These are phyloP conservation scores for Mucor saturninus DNA, from an alignment of 371 early-diverging fungal genomes.

Conservation along the genomic window DNA sequence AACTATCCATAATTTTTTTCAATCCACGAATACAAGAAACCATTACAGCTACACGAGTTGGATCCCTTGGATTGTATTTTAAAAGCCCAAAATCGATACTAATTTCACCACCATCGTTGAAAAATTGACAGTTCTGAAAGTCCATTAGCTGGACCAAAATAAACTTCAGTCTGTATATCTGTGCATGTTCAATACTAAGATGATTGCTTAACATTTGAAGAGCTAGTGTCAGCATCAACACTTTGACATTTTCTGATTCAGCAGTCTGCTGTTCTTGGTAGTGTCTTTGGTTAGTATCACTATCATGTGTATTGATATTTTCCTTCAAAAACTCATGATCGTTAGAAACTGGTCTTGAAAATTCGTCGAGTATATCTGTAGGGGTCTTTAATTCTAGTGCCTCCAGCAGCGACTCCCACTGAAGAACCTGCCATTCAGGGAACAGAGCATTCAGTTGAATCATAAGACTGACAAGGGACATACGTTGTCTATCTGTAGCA, in stretches of 20 bases:
- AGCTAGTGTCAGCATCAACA: slow-evolving; percentile 51
- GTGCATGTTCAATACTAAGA: slow-evolving; percentile 38
- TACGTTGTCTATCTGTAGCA: slow-evolving; percentile 45
- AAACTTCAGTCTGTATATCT: slow-evolving; percentile 49
- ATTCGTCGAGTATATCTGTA: slow-evolving; percentile 41
- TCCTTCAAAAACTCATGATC: not conserved
- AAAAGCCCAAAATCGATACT: slow-evolving; percentile 45
- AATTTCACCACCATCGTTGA: slow-evolving; percentile 38
- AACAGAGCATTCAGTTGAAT: slow-evolving; percentile 53
- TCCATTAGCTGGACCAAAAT: slow-evolving; percentile 47
- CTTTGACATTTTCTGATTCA: slow-evolving; percentile 48
- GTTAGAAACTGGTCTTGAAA: not conserved
- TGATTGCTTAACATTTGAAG: slow-evolving; percentile 58
- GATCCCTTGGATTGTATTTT: slow-evolving; percentile 38
- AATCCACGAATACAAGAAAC: slow-evolving; percentile 45
- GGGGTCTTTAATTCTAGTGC: slow-evolving; percentile 40
- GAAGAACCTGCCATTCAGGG: slow-evolving; percentile 60
- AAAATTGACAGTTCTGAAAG: slow-evolving; percentile 44
- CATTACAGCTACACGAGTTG: slow-evolving; percentile 42
- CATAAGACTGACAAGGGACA: slow-evolving; percentile 49
- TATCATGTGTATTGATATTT: not conserved
- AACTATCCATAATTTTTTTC: slow-evolving; percentile 59
- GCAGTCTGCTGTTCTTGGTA: slow-evolving; percentile 12
- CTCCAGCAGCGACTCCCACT: slow-evolving; percentile 58
- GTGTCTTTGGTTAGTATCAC: not conserved